Percentiles rank a stretch among this genome's conserved stretches.
Evolutionary conservation across 169 alveolate species (phyloP).

Genomic region (Eimeria praecox): DNA sequence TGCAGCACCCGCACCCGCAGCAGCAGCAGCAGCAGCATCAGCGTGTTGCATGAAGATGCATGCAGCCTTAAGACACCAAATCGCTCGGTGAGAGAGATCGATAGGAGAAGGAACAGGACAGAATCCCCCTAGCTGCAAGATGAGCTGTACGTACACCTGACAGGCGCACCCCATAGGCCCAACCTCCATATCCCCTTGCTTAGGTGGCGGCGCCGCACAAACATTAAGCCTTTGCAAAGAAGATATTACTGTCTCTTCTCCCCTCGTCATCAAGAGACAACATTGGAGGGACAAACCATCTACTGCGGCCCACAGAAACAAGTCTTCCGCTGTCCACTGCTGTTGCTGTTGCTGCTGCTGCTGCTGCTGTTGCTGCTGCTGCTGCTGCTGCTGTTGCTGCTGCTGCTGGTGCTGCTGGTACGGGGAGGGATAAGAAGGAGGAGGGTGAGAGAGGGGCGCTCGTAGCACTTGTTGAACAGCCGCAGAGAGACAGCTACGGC

Average conservation of each 20-base stretch:
- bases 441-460: neutral
- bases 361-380: slow-evolving; percentile 52
- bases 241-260: neutral
- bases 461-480: neutral
- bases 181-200: slow-evolving; percentile 56
- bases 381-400: neutral
- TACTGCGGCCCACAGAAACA: neutral
- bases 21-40: slow-evolving; percentile 53
- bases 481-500: neutral
- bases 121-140: neutral
- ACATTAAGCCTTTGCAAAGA: slow-evolving; percentile 46
- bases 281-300: neutral
- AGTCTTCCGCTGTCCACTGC: slow-evolving; percentile 7
- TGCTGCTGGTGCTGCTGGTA: neutral
- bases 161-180: slow-evolving; percentile 8
- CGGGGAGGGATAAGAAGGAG: neutral
- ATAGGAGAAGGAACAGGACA: slow-evolving; percentile 24
- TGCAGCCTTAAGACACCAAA: slow-evolving; percentile 30
- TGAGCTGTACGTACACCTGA: slow-evolving; percentile 44
- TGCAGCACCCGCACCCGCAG: slow-evolving; percentile 16
- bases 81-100: neutral
- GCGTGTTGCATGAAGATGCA: slow-evolving; percentile 63
- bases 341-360: slow-evolving; percentile 56
- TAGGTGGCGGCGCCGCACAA: slow-evolving; percentile 29
- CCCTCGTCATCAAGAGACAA: neutral